phyloP scores from a whole-genome alignment of 2,329 filamentous ascomycete species.

The Seiridium cupressi region DNA sequence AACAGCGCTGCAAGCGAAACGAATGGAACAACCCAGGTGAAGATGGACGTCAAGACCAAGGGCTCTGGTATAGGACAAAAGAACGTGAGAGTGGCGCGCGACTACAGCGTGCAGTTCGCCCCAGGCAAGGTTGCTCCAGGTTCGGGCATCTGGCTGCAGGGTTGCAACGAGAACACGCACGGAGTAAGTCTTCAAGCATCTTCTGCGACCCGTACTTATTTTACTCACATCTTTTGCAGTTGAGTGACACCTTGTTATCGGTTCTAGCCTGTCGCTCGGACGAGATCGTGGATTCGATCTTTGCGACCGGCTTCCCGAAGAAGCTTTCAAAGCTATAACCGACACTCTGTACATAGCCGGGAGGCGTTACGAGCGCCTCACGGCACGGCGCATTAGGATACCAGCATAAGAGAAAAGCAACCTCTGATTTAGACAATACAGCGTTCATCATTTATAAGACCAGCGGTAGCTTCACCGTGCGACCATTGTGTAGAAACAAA shows the following conservation, averaged over 20 bases:
- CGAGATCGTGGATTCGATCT: slow-evolving; percentile 76
- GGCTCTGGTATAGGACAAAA: slow-evolving; percentile 50
- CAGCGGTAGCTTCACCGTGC: too few relatives aligned
- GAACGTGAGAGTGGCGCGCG: slow-evolving; percentile 55
- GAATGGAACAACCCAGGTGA: not conserved
- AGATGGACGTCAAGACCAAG: slow-evolving; percentile 12
- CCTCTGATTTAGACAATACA: slow-evolving; percentile 2
- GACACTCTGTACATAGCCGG: not conserved
- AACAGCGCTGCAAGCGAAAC: slow-evolving; percentile 11
- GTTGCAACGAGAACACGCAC: slow-evolving; percentile 89
- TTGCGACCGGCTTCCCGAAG: slow-evolving; percentile 37
- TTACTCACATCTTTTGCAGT: slow-evolving; percentile 34
- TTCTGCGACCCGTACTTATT: not conserved
- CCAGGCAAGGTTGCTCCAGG: slow-evolving; percentile 65
- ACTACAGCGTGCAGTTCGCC: slow-evolving; percentile 77
- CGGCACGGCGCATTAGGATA: not conserved
- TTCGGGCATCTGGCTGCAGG: slow-evolving; percentile 88
- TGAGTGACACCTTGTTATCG: slow-evolving; percentile 80
- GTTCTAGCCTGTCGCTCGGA: slow-evolving; percentile 74
- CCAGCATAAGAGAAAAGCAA: slow-evolving; percentile 3
- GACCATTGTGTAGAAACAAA: too few relatives aligned
- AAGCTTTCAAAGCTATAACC: slow-evolving; percentile 1
- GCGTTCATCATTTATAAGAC: not conserved
- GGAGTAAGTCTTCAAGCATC: slow-evolving; percentile 62
- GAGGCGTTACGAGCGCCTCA: not conserved